Evolutionary conservation across 129 eudicot species (phyloP), one percentile per base, ranked within the genome.

Genomic region (Tanacetum coccineum): DNA sequence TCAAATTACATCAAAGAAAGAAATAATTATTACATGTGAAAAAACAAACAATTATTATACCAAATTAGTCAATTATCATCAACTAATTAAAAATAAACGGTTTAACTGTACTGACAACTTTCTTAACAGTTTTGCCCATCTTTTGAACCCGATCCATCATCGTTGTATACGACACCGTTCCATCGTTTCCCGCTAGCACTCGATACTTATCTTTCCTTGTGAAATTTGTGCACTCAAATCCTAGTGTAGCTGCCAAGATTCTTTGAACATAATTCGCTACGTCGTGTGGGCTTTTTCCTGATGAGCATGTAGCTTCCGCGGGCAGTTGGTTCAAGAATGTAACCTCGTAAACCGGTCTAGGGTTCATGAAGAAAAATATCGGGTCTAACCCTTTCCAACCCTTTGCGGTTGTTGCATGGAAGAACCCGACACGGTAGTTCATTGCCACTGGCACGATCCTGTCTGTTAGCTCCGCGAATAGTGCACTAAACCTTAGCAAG

Each of bases 321-420:
- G 96, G 95, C 65, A 93, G 62, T 65, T 76, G 81, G 67, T 64
- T 76, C 71, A 76, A 70, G 66, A 76, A 76, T 1, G 81, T 76
- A 0, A 76, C 76, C 53, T 76, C 81, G 10, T 76, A 76, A 61
- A 70, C 62, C 21, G 81, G 76, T 30, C 81, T 70, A 52, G 81
- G 80, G 58, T 76, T 76, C 81, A 76, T 76, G 36, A 76, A 86
- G 76, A 93, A 93, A 54, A 88, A 93, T 8, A 93, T 67, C 3
- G 95, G 96, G 73, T 93, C 98, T 75, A 93, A 32, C 56, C 75
- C 91, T 70, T 93, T 93, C 95, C 98, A 93, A 0, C 98, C 98
- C 70, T 84, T 65, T 3, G 98, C 98, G 0, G 96, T 93, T 4
- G 98, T 88, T 36, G 81, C 81, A 45, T 76, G 81, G 4, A 76